Evolutionary conservation across 1,284 basidiomycete genomes (phyloP), one percentile per base, ranked within the genome.

Genomic region (Apiotrichum mycotoxinovorans): DNA sequence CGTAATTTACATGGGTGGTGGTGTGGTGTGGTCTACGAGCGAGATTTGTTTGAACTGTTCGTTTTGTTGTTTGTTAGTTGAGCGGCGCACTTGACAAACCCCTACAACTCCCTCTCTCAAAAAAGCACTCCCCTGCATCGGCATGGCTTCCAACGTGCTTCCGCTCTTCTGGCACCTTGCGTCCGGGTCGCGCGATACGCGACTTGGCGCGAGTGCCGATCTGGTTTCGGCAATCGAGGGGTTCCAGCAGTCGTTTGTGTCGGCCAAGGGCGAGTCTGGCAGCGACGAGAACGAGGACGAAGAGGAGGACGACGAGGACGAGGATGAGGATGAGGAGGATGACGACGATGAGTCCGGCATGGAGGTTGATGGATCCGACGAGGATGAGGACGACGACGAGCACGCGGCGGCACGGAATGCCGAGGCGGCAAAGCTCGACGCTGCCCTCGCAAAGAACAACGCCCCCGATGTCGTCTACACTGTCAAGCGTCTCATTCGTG

Each of bases 161-260:
- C 88, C 90, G 37, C 83, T 96, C 48, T 97, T 93, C 82, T 97
- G 93, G 93, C 82, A 92, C 74, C 81, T 97, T 47, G 92, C 93
- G n/a, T 91, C 89, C 3, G 80, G 84, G 4, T 85, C 84, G 37
- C 89, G 85, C 74, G 84, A 86, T 56, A 87, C 89, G 57, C 85
- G 94, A 7, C 71, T 97, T 34, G 84, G 87, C 67, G 89, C 94
- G 10, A 94, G 93, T 0, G 85, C 88, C 41, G 88, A 91, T 72
- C 86, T 98, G 37, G 78, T 97, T 58, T 78, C 79, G 26, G 81
- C 89, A 18, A 83, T 97, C 58, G 85, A 91, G 75, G 84, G 86
- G 62, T 92, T 94, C 70, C 91, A 95, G 78, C 75, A 81, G 7
- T 80, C 83, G 5, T 76, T 71, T 54, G 56, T 84, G 53, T 81